phyloP scores from a whole-genome alignment of 2,329 filamentous ascomycete species.

The Penicillium crustosum region DNA sequence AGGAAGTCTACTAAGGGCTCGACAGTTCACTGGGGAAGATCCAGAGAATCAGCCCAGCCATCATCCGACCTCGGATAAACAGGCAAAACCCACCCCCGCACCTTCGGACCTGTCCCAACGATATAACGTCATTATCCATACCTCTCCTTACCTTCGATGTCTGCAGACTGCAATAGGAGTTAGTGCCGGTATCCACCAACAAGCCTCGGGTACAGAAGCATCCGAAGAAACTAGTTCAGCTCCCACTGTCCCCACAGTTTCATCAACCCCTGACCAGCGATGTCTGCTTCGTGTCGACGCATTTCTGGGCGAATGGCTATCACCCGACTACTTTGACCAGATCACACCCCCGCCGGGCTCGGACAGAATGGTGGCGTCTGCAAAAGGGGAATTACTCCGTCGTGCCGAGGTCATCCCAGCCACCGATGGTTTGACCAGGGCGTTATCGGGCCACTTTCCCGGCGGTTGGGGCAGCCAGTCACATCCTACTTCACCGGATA shows the following conservation, averaged over 20 bases:
- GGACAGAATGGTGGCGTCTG: slow-evolving; percentile 80
- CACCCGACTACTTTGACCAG: slow-evolving; percentile 86
- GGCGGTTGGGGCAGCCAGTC: slow-evolving; percentile 55
- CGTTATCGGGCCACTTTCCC: slow-evolving; percentile 51
- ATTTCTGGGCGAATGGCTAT: slow-evolving; percentile 93
- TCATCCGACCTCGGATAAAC: slow-evolving; percentile 10
- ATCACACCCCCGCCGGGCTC: slow-evolving; percentile 87
- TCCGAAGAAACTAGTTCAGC: slow-evolving; percentile 3
- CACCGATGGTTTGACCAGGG: slow-evolving; percentile 37
- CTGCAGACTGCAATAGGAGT: slow-evolving; percentile 89
- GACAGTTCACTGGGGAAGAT: slow-evolving; percentile 35
- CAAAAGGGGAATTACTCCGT: slow-evolving; percentile 81
- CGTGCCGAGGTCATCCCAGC: slow-evolving; percentile 65
- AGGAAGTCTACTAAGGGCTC: slow-evolving; percentile 63
- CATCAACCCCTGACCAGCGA: slow-evolving; percentile 16
- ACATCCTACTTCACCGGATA: slow-evolving; percentile 23
- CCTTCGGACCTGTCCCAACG: slow-evolving; percentile 15
- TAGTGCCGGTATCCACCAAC: slow-evolving; percentile 71
- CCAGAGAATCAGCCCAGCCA: slow-evolving; percentile 5
- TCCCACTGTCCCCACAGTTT: not conserved
- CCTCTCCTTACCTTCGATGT: slow-evolving; percentile 90
- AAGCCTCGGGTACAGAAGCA: slow-evolving; percentile 24
- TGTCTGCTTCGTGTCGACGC: slow-evolving; percentile 74
- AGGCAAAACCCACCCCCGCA: slow-evolving; percentile 12
- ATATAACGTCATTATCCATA: slow-evolving; percentile 76